Percentiles rank a stretch among this genome's conserved stretches.
phyloP scores from a whole-genome alignment of 2,329 filamentous ascomycete species.

The Apiospora hydei region DNA sequence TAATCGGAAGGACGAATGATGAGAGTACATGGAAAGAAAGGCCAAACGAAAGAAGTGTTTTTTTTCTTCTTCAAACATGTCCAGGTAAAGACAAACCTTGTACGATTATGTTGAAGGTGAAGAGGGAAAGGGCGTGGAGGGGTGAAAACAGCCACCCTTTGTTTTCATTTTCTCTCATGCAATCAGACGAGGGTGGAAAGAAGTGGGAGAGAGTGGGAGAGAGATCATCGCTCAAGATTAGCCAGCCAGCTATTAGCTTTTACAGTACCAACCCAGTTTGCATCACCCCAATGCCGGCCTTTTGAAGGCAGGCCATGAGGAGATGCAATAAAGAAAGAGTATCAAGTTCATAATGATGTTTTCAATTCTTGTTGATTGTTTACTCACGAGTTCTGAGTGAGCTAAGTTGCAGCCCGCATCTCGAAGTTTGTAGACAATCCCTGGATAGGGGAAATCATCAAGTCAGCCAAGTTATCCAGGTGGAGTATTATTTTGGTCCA shows the following conservation, averaged over 20 bases:
- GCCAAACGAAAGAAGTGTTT: not conserved
- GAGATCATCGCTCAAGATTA: conserved; percentile 1
- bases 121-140: not conserved
- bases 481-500: not conserved
- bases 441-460: not conserved
- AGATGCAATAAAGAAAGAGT: conserved; percentile 17
- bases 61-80: not conserved
- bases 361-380: not conserved
- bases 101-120: conserved; percentile 15
- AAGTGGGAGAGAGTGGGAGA: not conserved
- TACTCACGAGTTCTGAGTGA: not conserved
- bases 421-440: not conserved
- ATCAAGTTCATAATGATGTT: not conserved
- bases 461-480: not conserved
- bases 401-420: no score
- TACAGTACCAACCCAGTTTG: not conserved
- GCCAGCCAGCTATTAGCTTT: conserved; percentile 17
- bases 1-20: not conserved
- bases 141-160: not conserved
- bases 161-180: not conserved
- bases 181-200: not conserved
- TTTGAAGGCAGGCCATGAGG: not conserved
- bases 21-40: not conserved
- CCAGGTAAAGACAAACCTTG: not conserved
- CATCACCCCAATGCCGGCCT: not conserved